Percentiles rank a stretch among this genome's conserved stretches.
Evolutionary conservation across 1,139 yeast species (phyloP).

Genomic region (Taphrina deformans): DNA sequence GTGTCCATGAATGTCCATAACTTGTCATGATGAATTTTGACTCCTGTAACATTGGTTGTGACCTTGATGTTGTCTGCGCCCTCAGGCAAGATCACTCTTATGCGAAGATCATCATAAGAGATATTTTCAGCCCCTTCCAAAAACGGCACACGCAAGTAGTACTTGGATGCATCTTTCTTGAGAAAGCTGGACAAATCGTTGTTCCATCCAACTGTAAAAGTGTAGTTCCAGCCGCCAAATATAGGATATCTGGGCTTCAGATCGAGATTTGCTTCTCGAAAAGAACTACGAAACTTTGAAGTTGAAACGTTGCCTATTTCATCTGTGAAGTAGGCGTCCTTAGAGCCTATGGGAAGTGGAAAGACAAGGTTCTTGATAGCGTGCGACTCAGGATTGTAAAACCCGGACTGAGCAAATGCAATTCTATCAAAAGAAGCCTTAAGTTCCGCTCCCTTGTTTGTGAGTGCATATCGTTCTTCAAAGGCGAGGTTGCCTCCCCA

Average conservation of each 20-base stretch:
- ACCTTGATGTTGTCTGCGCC: constrained; percentile 62
- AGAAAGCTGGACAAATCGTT: constrained; percentile 58
- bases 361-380: constrained; percentile 51
- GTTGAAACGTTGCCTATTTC: constrained; percentile 95
- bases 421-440: constrained; percentile 51
- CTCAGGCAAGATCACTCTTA: constrained; percentile 80
- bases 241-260: constrained; percentile 87
- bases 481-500: constrained; percentile 64
- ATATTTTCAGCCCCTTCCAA: constrained; percentile 70
- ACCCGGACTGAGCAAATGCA: constrained; percentile 42
- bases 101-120: constrained; percentile 61
- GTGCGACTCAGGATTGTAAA: constrained; percentile 44
- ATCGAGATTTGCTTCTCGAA: constrained; percentile 52
- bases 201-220: constrained; percentile 93
- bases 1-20: constrained; percentile 66
- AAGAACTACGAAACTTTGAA: constrained; percentile 49
- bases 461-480: constrained; percentile 82
- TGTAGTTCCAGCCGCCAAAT: constrained; percentile 95
- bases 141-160: constrained; percentile 66
- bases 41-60: constrained; percentile 55
- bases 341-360: constrained; percentile 56
- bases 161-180: constrained; percentile 52
- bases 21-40: constrained; percentile 48
- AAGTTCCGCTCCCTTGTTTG: constrained; percentile 71
- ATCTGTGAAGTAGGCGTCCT: constrained; percentile 76